These are phyloP conservation scores for Ramaria sp. DNA, from an alignment of 768 basidiomycete species.

Conservation along the genomic window DNA sequence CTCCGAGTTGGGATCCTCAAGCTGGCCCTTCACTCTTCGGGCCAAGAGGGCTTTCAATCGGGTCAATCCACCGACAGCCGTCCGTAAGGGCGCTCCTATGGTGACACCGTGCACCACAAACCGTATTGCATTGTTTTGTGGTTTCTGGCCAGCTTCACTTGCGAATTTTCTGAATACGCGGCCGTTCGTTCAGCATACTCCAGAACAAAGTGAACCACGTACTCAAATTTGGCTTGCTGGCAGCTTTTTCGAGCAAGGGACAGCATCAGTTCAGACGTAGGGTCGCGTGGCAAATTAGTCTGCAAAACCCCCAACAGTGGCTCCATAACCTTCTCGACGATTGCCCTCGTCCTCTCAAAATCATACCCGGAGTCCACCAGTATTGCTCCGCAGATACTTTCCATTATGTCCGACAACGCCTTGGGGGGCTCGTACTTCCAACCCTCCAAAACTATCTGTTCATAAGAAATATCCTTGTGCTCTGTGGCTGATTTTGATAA, in stretches of 20 bases:
- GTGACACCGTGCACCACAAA: constrained; percentile 48
- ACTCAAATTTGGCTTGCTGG: constrained; percentile 35
- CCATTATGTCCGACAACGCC: constrained; percentile 72
- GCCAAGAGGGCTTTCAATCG: constrained; percentile 63
- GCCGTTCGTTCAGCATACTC: constrained; percentile 14
- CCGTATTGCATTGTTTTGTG: constrained; percentile 40
- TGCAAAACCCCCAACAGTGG: constrained; percentile 53
- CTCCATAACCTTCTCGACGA: constrained; percentile 54
- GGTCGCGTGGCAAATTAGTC: constrained; percentile 55
- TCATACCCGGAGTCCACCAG: constrained; percentile 72
- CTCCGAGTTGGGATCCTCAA: constrained; percentile 37
- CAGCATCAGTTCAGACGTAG: constrained; percentile 58
- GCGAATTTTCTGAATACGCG: constrained; percentile 11
- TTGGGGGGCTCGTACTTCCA: constrained; percentile 87
- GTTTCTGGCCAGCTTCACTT: constrained; percentile 32
- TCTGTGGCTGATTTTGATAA: constrained; percentile 52
- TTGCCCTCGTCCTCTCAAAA: constrained; percentile 52
- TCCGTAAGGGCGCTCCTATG: constrained; percentile 52
- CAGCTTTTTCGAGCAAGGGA: constrained; percentile 58
- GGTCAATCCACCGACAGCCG: constrained; percentile 32
- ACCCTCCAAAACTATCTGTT: constrained; percentile 53
- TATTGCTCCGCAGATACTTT: constrained; percentile 76
- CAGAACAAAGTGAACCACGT: constrained; percentile 15
- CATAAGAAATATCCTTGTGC: constrained; percentile 42
- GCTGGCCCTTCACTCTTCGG: constrained; percentile 44